Evolutionary conservation across 441 rosid genomes (phyloP).

Genomic region (Cnidoscolus chayamansa): DNA sequence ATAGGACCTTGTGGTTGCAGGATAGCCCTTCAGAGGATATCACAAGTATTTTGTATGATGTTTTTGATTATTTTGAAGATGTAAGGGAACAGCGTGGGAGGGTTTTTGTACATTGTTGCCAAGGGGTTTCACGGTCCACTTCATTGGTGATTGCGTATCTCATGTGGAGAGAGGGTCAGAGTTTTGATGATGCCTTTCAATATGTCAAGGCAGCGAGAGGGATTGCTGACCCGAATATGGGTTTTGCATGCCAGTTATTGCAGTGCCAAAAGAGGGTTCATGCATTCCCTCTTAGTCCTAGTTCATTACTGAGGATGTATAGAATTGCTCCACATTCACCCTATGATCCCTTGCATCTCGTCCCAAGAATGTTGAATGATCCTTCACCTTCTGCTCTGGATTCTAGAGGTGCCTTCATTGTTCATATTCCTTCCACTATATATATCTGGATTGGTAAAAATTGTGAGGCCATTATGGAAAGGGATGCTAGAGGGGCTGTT

Average conservation of each 20-base stretch:
- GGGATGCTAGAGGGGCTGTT: slow-evolving; percentile 92
- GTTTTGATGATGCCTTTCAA: slow-evolving; percentile 95
- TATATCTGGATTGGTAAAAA: slow-evolving; percentile 84
- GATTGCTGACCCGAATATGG: slow-evolving; percentile 98
- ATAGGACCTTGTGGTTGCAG: slow-evolving; percentile 94
- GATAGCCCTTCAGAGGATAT: slow-evolving; percentile 98
- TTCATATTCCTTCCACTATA: slow-evolving; percentile 77
- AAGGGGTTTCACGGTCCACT: slow-evolving; percentile 95
- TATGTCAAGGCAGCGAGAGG: slow-evolving; percentile 93
- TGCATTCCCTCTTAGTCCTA: slow-evolving; percentile 93
- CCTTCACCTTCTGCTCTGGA: slow-evolving; percentile 75
- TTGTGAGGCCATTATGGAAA: slow-evolving; percentile 82
- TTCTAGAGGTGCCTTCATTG: slow-evolving; percentile 93
- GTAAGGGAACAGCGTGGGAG: slow-evolving; percentile 85
- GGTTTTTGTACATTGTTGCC: slow-evolving; percentile 95
- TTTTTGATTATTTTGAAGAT: slow-evolving; percentile 96
- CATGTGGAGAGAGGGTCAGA: slow-evolving; percentile 99
- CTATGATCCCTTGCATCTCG: slow-evolving; percentile 96
- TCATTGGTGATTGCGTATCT: slow-evolving; percentile 93
- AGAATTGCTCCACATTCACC: slow-evolving; percentile 92
- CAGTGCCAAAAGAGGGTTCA: slow-evolving; percentile 98
- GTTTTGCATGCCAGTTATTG: slow-evolving; percentile 92
- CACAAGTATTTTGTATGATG: slow-evolving; percentile 91
- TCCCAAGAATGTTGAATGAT: slow-evolving; percentile 83
- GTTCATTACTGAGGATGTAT: slow-evolving; percentile 84